Percentiles rank a stretch among this genome's conserved stretches.
These are phyloP conservation scores for Aspergillus sp. DNA, from an alignment of 2,329 filamentous ascomycete species.

Conservation along the genomic window DNA sequence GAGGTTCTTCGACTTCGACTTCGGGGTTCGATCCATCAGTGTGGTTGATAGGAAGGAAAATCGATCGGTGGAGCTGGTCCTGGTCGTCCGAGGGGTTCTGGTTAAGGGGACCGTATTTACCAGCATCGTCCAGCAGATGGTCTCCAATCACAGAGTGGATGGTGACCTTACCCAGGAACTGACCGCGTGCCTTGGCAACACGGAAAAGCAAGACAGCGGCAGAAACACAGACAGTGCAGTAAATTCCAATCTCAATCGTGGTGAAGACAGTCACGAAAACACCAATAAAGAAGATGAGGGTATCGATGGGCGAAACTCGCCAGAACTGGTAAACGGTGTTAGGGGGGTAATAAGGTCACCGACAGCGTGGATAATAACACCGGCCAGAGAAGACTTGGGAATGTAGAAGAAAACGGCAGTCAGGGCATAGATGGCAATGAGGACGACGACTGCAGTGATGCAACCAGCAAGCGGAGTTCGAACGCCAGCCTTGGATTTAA, in stretches of 20 bases:
- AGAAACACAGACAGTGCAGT: conserved; percentile 75
- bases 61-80: conserved; percentile 59
- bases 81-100: conserved; percentile 30
- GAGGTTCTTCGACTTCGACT: conserved; percentile 72
- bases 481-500: conserved; percentile 95
- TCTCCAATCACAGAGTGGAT: conserved; percentile 82
- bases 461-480: conserved; percentile 86
- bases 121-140: conserved; percentile 62
- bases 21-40: conserved; percentile 87
- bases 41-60: conserved; percentile 84
- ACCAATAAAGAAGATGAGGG: conserved; percentile 87
- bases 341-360: conserved; percentile 88
- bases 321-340: conserved; percentile 94
- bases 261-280: conserved; percentile 86
- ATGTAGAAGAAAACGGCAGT: conserved; percentile 93
- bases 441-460: conserved; percentile 78
- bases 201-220: conserved; percentile 76
- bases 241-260: conserved; percentile 87
- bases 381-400: conserved; percentile 71
- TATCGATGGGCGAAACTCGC: conserved; percentile 84
- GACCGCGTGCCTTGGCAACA: conserved; percentile 74
- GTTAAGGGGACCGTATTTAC: conserved; percentile 51
- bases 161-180: conserved; percentile 76
- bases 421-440: conserved; percentile 84
- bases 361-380: conserved; percentile 93